Evolutionary conservation across 805 yeast species (phyloP), one percentile per base, ranked within the genome.

Genomic region (Candida manassasensis): DNA sequence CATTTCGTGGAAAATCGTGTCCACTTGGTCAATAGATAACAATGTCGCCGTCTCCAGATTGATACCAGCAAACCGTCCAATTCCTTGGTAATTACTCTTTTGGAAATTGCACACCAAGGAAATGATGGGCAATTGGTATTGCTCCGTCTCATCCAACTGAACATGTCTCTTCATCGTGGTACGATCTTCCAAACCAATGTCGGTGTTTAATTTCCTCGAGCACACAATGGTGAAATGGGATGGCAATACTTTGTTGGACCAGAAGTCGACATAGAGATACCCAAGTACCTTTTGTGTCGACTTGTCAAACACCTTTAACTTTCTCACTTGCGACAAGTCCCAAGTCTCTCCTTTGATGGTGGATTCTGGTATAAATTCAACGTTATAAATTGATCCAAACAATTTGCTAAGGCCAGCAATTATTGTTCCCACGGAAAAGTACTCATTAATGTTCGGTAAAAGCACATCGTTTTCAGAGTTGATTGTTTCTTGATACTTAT

Each of bases 211-310:
- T 49, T 78, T 76, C 45, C 97, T 73, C n/a, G 96, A 85, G 50
- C 97, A 93, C 42, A 93, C 87, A 6, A 93, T 85, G 0, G 97
- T 93, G 61, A 86, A 93, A 60, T 93, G 98, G 0, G 97, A 95
- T 1, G 98, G 97, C 39, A 82, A 79, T 1, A 86, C 79, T 6
- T 68, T 70, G 36, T 95, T 71, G 43, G 83, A 81, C 67, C 90
- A 85, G 35, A 93, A 67, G 55, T 93, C 98, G 47, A 94, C 75
- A 54, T 93, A 93, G 17, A 93, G 77, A 32, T 82, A 75, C 2
- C 97, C 98, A 18, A 79, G 53, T 0, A 79, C 83, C 35, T 51
- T 50, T 21, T 77, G 72, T 0, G 61, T 56, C 24, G 79, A 81
- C 11, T 45, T 37, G 41, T 85, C 80, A 25, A 77, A 73, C 6